Conservation (phyloP, 495 filamentous ascomycete species). For the Xylaria castorea region DNA sequence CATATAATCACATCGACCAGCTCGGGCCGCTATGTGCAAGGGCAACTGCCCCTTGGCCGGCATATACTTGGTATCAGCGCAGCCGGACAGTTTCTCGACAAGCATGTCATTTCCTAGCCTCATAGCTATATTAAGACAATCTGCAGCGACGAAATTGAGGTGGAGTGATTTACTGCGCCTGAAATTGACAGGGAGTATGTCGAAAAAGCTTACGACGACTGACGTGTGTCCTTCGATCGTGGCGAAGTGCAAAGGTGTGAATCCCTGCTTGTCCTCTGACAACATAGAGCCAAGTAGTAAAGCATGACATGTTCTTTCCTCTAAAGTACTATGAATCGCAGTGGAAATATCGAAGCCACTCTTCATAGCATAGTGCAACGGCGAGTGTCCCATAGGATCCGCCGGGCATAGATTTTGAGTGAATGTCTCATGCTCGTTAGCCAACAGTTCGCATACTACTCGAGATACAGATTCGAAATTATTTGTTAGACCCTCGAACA, state of each 20-base stretch:
- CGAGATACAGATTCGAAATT: not conserved
- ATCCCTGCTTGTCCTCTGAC: not conserved
- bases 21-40: conserved; percentile 74
- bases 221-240: conserved; percentile 9
- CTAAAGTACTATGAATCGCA: not conserved
- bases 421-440: not conserved
- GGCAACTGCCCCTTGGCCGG: conserved; percentile 78
- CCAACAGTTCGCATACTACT: not conserved
- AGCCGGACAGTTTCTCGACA: not conserved
- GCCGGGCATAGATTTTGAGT: not conserved
- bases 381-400: conserved; percentile 3
- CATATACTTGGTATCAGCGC: conserved; percentile 65
- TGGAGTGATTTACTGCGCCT: not conserved
- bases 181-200: not conserved
- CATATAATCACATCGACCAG: conserved; percentile 68
- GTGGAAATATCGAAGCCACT: conserved; percentile 10
- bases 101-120: conserved; percentile 8
- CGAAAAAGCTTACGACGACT: conserved; percentile 2
- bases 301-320: not conserved
- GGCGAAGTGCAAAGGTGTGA: conserved; percentile 4
- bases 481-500: not conserved
- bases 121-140: conserved; percentile 3
- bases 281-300: conserved; percentile 6
- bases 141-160: not conserved
- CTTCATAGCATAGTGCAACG: conserved; percentile 14